Evolutionary conservation across 1,139 yeast genomes (phyloP).

Genomic region (Candida gigantensis): DNA sequence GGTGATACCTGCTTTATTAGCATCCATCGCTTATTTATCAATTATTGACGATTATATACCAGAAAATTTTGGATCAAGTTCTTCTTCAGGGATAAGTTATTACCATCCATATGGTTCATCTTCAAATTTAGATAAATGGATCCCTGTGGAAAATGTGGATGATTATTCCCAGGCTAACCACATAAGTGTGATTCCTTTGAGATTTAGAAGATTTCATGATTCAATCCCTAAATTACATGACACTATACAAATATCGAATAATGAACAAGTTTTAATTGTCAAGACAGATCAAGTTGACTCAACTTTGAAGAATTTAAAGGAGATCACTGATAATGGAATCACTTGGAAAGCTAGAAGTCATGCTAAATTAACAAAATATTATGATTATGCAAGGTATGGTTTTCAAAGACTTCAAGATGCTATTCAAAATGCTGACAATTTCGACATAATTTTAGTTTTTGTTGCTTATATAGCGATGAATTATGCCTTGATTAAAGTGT

Average conservation of each 20-base stretch:
- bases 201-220: conserved; percentile 48
- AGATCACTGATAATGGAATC: conserved; percentile 41
- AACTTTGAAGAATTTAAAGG: conserved; percentile 34
- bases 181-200: conserved; percentile 54
- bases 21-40: conserved; percentile 79
- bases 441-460: conserved; percentile 79
- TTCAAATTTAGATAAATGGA: conserved; percentile 47
- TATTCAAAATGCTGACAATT: conserved; percentile 77
- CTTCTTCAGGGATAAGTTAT: conserved; percentile 22
- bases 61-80: conserved; percentile 16
- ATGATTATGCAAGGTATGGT: conserved; percentile 55
- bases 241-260: conserved; percentile 32
- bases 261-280: conserved; percentile 46
- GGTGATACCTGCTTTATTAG: conserved; percentile 69
- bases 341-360: conserved; percentile 69
- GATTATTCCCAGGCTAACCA: conserved; percentile 44
- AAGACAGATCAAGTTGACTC: conserved; percentile 37
- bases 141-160: conserved; percentile 24
- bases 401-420: conserved; percentile 50
- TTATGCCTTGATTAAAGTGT: conserved; percentile 77
- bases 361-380: conserved; percentile 64
- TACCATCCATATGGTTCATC: conserved; percentile 47
- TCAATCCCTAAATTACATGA: conserved; percentile 34
- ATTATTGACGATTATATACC: conserved; percentile 79
- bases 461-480: conserved; percentile 89